A percentile compares a stretch with the other conserved stretches of the same genome.
Evolutionary conservation across 495 filamentous ascomycete species (phyloP).

Genomic region (Cenococcum geophilum): DNA sequence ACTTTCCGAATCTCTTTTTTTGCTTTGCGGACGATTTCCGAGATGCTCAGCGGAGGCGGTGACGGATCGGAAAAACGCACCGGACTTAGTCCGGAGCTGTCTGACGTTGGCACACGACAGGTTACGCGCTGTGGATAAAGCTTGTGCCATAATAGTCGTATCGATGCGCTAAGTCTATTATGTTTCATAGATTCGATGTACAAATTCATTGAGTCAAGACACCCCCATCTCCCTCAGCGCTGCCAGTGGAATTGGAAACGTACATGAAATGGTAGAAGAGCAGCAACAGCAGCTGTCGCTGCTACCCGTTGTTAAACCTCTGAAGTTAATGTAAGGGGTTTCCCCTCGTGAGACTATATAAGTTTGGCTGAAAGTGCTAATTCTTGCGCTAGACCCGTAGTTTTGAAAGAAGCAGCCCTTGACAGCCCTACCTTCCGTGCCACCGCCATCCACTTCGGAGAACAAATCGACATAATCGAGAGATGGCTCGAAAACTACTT

Average conservation of each 20-base stretch:
- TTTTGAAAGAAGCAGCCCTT: constrained; percentile 86
- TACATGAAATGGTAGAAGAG: constrained; percentile 24
- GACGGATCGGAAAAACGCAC: neutral
- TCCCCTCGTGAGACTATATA: neutral
- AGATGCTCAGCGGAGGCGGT: neutral
- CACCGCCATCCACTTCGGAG: constrained; percentile 78
- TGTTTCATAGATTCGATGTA: neutral
- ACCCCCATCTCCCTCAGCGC: neutral
- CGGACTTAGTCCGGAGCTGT: neutral
- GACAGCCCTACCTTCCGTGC: constrained; percentile 94
- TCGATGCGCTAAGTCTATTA: neutral
- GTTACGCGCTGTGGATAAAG: neutral
- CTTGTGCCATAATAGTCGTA: neutral
- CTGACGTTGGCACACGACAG: neutral
- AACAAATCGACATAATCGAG: constrained; percentile 87
- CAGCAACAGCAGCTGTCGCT: constrained; percentile 14
- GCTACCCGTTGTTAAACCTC: constrained; percentile 23
- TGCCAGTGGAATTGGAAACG: neutral
- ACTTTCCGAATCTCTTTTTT: too few relatives aligned
- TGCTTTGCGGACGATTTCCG: too few relatives aligned
- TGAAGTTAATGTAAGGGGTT: constrained; percentile 29
- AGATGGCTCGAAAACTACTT: constrained; percentile 88
- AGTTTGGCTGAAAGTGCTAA: neutral
- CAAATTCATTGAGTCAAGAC: neutral
- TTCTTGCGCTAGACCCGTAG: constrained; percentile 59